Percentiles rank a stretch among this genome's conserved stretches.
Evolutionary conservation across 805 yeast species (phyloP).

Genomic region (Lipomyces sp.): DNA sequence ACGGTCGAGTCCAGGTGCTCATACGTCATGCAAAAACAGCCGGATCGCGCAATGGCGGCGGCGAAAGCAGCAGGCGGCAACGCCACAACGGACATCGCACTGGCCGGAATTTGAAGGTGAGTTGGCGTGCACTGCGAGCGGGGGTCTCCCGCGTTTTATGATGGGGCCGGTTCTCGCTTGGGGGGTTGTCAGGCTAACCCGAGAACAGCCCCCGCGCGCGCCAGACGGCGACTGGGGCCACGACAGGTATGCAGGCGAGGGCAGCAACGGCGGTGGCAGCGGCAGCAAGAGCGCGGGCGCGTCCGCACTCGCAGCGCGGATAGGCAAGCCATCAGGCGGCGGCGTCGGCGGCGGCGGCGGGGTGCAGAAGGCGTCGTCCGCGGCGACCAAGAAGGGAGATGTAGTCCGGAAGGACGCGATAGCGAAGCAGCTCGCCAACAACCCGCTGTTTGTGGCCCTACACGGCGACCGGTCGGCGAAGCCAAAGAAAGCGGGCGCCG

Average conservation of each 20-base stretch:
- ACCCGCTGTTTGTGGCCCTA: slow-evolving; percentile 23
- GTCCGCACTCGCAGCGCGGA: slow-evolving; percentile 23
- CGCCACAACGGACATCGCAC: no score
- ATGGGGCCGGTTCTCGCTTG: no score
- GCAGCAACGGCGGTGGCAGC: background rate
- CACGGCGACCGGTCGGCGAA: slow-evolving; percentile 17
- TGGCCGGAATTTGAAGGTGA: no score
- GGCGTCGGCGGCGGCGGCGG: background rate
- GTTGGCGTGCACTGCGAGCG: no score
- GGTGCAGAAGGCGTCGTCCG: background rate
- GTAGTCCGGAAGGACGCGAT: slow-evolving; percentile 11
- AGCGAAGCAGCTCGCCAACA: slow-evolving; percentile 12
- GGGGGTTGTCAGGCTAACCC: background rate
- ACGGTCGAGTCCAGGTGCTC: background rate
- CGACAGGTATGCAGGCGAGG: slow-evolving; percentile 12
- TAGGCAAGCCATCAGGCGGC: slow-evolving; percentile 19
- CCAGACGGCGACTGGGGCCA: slow-evolving; percentile 23
- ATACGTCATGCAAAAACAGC: background rate
- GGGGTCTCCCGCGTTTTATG: no score
- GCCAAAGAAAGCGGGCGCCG: background rate
- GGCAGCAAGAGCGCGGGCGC: background rate
- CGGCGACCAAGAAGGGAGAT: slow-evolving; percentile 2
- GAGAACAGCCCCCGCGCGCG: background rate
- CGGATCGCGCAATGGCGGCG: no score
- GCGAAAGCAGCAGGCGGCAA: no score